These are phyloP conservation scores for Cyberlindnera americana DNA, from an alignment of 805 yeast species.

Conservation along the genomic window DNA sequence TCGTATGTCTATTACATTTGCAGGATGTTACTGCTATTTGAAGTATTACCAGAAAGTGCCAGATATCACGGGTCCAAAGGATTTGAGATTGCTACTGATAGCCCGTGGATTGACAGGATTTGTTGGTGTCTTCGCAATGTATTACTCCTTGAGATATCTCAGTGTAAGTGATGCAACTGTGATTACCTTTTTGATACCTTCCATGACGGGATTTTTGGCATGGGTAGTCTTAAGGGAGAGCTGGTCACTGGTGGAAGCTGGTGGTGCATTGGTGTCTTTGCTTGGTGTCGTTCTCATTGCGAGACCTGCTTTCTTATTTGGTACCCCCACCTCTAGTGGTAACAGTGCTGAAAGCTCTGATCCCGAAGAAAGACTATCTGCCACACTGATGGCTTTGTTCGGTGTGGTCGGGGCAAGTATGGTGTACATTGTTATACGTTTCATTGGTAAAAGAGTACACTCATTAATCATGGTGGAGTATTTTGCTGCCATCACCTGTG, in stretches of 20 bases:
- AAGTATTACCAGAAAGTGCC: slow-evolving; percentile 46
- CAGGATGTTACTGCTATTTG: slow-evolving; percentile 57
- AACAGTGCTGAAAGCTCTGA: slow-evolving; percentile 35
- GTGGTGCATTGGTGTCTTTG: slow-evolving; percentile 65
- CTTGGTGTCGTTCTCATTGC: slow-evolving; percentile 79
- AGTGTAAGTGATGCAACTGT: slow-evolving; percentile 79
- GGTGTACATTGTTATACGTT: slow-evolving; percentile 68
- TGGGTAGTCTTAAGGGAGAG: slow-evolving; percentile 62
- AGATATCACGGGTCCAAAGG: slow-evolving; percentile 68
- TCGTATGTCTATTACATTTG: slow-evolving; percentile 71
- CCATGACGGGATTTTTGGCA: slow-evolving; percentile 72
- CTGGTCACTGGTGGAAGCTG: slow-evolving; percentile 62
- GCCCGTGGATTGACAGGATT: slow-evolving; percentile 72
- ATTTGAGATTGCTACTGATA: slow-evolving; percentile 48
- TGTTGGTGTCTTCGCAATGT: slow-evolving; percentile 76
- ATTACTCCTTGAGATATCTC: slow-evolving; percentile 68
- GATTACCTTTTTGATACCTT: slow-evolving; percentile 74
- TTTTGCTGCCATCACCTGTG: slow-evolving; percentile 59
- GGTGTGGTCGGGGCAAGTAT: slow-evolving; percentile 69
- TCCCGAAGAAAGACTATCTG: slow-evolving; percentile 54
- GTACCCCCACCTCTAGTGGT: slow-evolving; percentile 30
- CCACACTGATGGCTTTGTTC: slow-evolving; percentile 56
- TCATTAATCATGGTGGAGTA: slow-evolving; percentile 77
- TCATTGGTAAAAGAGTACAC: slow-evolving; percentile 75
- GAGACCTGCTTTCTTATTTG: slow-evolving; percentile 71